Conservation (phyloP, 2,329 filamentous ascomycete species). For the Colletotrichum tamarilloi region DNA sequence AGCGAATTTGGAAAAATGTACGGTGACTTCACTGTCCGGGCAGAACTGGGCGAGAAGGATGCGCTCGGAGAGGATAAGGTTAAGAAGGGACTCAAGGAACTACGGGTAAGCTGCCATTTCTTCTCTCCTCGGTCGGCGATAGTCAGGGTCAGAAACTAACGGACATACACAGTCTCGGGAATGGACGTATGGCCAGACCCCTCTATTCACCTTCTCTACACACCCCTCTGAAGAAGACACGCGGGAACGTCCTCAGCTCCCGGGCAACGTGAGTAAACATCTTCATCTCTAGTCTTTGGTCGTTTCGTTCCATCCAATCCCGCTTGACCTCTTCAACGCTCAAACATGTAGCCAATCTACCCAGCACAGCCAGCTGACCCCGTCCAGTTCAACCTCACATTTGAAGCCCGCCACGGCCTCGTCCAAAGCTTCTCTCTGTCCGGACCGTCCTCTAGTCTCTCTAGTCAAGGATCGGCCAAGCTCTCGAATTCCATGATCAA, state of each 20-base stretch:
- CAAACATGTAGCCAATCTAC: neutral
- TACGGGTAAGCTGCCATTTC: slow-evolving; percentile 60
- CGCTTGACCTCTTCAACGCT: neutral
- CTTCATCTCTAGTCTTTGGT: neutral
- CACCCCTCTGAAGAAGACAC: slow-evolving; percentile 69
- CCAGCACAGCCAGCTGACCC: neutral
- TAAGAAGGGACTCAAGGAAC: slow-evolving; percentile 69
- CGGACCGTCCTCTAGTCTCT: neutral
- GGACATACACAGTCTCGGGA: slow-evolving; percentile 61
- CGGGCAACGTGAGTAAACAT: slow-evolving; percentile 53
- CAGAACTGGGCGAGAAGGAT: slow-evolving; percentile 60
- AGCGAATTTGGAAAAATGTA: slow-evolving; percentile 78
- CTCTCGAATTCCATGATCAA: slow-evolving; percentile 19
- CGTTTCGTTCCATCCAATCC: neutral
- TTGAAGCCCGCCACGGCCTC: slow-evolving; percentile 51
- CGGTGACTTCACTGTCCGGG: slow-evolving; percentile 49
- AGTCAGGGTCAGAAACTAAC: neutral
- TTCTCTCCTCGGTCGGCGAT: slow-evolving; percentile 38
- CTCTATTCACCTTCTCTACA: slow-evolving; percentile 80
- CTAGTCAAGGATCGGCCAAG: neutral
- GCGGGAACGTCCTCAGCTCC: slow-evolving; percentile 62
- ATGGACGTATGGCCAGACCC: slow-evolving; percentile 90
- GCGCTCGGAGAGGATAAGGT: slow-evolving; percentile 62
- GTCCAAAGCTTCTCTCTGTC: slow-evolving; percentile 47
- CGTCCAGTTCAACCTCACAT: slow-evolving; percentile 42